Conservation (phyloP, 306 rosid species). For the Vigna radiata region DNA sequence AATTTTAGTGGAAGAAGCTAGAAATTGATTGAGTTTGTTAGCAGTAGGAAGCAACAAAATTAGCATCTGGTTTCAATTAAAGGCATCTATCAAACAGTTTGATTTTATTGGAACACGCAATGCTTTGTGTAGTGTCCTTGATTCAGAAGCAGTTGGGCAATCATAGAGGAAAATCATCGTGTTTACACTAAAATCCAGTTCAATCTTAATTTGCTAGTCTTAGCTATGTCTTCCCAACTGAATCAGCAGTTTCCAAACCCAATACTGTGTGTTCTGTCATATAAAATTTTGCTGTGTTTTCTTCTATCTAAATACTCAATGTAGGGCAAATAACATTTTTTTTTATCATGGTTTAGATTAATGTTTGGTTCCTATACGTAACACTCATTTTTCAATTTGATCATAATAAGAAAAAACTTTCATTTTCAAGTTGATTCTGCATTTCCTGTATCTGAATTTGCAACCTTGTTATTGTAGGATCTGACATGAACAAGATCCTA, state of each 20-base stretch:
- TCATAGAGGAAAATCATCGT: not conserved
- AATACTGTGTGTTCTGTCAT: not conserved
- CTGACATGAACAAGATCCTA: constrained; percentile 92
- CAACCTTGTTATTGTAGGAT: constrained; percentile 61
- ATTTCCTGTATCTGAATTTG: constrained; percentile 29
- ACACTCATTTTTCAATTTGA: not conserved
- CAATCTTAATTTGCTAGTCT: constrained; percentile 10
- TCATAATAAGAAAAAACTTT: not conserved
- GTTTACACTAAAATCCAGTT: not conserved
- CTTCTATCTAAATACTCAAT: not conserved
- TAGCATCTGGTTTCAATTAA: not conserved
- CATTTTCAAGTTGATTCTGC: not conserved
- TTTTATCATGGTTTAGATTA: not conserved
- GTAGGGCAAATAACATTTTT: not conserved
- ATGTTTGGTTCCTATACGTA: not conserved
- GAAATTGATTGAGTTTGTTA: not conserved
- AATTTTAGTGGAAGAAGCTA: not conserved
- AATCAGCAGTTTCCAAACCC: not conserved
- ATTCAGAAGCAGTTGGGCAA: not conserved
- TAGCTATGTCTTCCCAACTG: not conserved
- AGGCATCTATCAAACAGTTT: not conserved
- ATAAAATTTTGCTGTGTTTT: not conserved
- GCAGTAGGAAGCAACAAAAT: not conserved
- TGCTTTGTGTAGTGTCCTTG: not conserved
- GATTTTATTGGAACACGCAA: constrained; percentile 15